Percentiles rank a stretch among this genome's conserved stretches.
Evolutionary conservation across 1,284 basidiomycete species (phyloP).

Genomic region (Apiotrichum akiyoshidainum): DNA sequence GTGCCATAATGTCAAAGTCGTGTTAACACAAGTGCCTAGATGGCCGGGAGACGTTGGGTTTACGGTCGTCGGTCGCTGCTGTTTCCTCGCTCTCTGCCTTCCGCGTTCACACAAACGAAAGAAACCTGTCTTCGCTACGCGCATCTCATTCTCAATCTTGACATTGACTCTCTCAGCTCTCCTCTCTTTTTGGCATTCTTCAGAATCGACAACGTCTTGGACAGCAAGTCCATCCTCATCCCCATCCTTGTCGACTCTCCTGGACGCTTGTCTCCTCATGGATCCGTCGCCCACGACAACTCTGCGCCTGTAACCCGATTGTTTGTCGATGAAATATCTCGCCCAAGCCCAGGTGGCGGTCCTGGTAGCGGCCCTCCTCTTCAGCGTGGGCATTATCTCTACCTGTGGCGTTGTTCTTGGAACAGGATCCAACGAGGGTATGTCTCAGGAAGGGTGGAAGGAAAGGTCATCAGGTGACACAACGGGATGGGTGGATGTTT

Average conservation of each 20-base stretch:
- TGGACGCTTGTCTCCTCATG: background rate
- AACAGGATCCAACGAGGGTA: background rate
- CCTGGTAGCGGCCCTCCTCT: conserved; percentile 3
- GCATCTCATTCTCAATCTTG: too few relatives aligned
- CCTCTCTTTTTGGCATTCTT: too few relatives aligned
- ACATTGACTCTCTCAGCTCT: too few relatives aligned
- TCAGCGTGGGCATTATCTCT: background rate
- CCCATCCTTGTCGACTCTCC: background rate
- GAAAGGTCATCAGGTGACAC: background rate
- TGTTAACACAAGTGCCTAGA: too few relatives aligned
- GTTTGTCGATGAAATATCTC: conserved; percentile 4
- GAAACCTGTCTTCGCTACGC: too few relatives aligned
- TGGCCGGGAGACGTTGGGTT: too few relatives aligned
- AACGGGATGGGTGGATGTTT: background rate
- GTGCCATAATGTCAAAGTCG: too few relatives aligned
- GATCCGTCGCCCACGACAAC: background rate
- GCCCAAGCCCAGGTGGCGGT: conserved; percentile 5
- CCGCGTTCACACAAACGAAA: too few relatives aligned
- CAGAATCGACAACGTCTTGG: too few relatives aligned
- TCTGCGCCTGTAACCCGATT: background rate
- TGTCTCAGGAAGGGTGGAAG: background rate
- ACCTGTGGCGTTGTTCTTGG: background rate
- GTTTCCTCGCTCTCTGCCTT: too few relatives aligned
- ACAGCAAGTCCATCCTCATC: too few relatives aligned
- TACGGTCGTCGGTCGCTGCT: too few relatives aligned